Evolutionary conservation across 75 land plant species (phyloP).

Genomic region (Selaginella tamariscina): DNA sequence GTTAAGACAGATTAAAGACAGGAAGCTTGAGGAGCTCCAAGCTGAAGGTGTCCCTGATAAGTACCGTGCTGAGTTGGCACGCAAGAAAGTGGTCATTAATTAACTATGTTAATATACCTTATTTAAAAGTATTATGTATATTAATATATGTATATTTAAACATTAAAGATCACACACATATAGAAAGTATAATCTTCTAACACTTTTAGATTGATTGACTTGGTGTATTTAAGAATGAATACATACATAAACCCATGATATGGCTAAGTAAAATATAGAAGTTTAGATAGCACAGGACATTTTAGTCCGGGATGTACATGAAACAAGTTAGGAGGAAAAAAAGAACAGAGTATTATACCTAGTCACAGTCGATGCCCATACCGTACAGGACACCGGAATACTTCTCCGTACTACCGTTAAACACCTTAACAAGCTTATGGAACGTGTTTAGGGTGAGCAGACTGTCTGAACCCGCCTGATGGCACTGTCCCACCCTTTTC

Average conservation of each 20-base stretch:
- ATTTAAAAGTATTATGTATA: background rate
- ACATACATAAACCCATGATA: no score
- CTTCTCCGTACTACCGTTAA: slow-evolving; percentile 39
- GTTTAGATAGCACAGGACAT: no score
- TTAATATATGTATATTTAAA: no score
- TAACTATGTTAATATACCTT: background rate
- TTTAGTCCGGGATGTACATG: no score
- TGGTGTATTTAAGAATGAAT: no score
- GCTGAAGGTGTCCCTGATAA: slow-evolving; percentile 27
- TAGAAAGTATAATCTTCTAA: no score
- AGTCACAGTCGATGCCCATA: slow-evolving; percentile 32
- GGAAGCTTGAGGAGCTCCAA: slow-evolving; percentile 30
- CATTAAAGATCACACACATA: no score
- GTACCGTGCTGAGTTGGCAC: slow-evolving; percentile 26
- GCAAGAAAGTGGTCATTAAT: slow-evolving; percentile 19
- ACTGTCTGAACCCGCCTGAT: slow-evolving; percentile 57
- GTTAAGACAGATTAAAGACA: slow-evolving; percentile 21
- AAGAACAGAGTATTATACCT: no score
- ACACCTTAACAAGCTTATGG: slow-evolving; percentile 47
- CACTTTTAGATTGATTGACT: no score
- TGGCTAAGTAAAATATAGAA: no score
- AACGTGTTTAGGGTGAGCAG: slow-evolving; percentile 46
- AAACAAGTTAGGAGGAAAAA: no score
- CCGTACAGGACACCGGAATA: slow-evolving; percentile 66
- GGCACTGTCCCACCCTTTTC: slow-evolving; percentile 45